Evolutionary conservation across 768 basidiomycete species (phyloP).

Genomic region (Krasilnikovozyma curviuscula): DNA sequence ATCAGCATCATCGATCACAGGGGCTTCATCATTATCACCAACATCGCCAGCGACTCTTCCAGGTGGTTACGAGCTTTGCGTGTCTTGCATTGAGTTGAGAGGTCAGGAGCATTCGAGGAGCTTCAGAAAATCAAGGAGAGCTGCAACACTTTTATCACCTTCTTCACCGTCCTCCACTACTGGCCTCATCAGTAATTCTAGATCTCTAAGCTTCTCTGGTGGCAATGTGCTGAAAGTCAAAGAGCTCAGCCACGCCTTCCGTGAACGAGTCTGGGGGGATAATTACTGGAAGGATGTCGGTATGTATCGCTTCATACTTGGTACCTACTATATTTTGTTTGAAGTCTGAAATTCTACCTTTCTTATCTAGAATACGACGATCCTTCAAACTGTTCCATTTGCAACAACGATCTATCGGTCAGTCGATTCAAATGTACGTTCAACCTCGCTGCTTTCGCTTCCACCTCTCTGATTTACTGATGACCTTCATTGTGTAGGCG

Average conservation of each 20-base stretch:
- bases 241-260: constrained; percentile 60
- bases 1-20: background rate
- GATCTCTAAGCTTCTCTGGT: too few relatives aligned
- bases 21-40: background rate
- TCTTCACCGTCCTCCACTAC: too few relatives aligned
- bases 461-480: background rate
- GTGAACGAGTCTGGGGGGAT: constrained; percentile 69
- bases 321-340: too few relatives aligned
- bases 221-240: constrained; percentile 46
- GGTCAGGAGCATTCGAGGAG: constrained; percentile 49
- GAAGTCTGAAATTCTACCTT: too few relatives aligned
- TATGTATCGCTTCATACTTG: constrained; percentile 28
- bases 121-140: too few relatives aligned
- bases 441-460: background rate
- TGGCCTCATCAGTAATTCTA: too few relatives aligned
- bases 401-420: constrained; percentile 39
- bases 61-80: constrained; percentile 69
- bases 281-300: constrained; percentile 76
- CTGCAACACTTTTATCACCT: too few relatives aligned
- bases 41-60: background rate
- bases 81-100: constrained; percentile 52
- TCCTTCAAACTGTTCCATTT: constrained; percentile 60
- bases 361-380: constrained; percentile 64
- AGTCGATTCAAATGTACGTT: constrained; percentile 57
- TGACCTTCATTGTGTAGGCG: constrained; percentile 19